phyloP scores from a whole-genome alignment of 2,329 filamentous ascomycete species.

The Xylariaceae sp. region DNA sequence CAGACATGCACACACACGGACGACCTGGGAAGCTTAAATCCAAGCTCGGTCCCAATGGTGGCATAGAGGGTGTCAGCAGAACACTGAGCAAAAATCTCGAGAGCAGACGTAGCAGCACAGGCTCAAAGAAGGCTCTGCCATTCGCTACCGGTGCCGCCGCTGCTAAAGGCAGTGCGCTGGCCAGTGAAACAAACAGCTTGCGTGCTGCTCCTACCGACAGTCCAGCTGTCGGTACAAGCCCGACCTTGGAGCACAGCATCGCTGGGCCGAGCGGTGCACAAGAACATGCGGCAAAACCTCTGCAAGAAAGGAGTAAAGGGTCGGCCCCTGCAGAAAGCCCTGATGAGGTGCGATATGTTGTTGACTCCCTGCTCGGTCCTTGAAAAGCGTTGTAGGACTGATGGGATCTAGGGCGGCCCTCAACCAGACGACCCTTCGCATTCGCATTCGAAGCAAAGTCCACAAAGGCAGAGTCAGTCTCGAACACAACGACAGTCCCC shows the following conservation, averaged over 20 bases:
- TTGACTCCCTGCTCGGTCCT: conserved; percentile 59
- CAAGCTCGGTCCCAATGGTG: conserved; percentile 54
- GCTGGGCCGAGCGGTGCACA: conserved; percentile 34
- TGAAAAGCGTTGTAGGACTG: conserved; percentile 41
- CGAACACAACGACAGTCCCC: conserved; percentile 30
- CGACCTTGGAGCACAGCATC: conserved; percentile 37
- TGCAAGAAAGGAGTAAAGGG: conserved; percentile 27
- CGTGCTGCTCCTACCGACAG: conserved; percentile 53
- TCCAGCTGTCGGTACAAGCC: conserved; percentile 42
- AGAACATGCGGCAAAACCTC: conserved; percentile 30
- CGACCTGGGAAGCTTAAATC: conserved; percentile 49
- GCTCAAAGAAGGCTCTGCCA: conserved; percentile 76
- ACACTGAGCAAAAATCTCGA: conserved; percentile 87
- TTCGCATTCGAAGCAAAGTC: conserved; percentile 27
- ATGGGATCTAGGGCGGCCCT: conserved; percentile 37
- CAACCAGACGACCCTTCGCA: conserved; percentile 30
- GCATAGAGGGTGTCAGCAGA: conserved; percentile 76
- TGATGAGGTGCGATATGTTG: conserved; percentile 58
- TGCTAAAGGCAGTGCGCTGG: conserved; percentile 58
- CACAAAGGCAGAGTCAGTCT: conserved; percentile 29
- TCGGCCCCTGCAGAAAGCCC: conserved; percentile 28
- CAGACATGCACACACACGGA: conserved; percentile 65
- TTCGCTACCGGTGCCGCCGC: conserved; percentile 51
- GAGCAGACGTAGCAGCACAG: conserved; percentile 86
- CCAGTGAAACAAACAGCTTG: conserved; percentile 65